Evolutionary conservation across 768 basidiomycete species (phyloP).

Genomic region (Phanerochaete sordida): DNA sequence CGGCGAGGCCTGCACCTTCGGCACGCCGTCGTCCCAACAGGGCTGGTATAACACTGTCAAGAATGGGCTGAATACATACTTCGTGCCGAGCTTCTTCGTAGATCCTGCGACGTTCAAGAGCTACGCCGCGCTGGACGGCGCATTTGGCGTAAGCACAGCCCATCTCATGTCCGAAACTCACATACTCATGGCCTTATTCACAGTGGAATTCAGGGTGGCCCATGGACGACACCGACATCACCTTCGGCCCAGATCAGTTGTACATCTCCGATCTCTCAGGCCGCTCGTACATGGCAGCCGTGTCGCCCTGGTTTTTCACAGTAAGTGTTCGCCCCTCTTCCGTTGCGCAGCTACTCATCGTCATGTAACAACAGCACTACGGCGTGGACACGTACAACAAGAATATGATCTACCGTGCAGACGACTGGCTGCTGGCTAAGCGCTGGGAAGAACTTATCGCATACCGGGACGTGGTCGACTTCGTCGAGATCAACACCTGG

Average conservation of each 20-base stretch:
- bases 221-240: constrained; percentile 26
- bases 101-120: constrained; percentile 45
- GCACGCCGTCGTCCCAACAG: constrained; percentile 42
- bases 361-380: constrained; percentile 49
- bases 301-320: constrained; percentile 79
- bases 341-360: background rate
- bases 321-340: constrained; percentile 11
- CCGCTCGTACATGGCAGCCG: constrained; percentile 45
- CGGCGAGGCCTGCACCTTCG: constrained; percentile 66
- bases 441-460: constrained; percentile 67
- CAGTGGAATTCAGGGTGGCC: constrained; percentile 87
- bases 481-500: constrained; percentile 63
- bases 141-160: constrained; percentile 49
- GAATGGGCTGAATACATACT: constrained; percentile 49
- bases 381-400: constrained; percentile 64
- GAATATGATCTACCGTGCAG: constrained; percentile 60
- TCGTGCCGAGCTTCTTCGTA: constrained; percentile 70
- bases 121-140: constrained; percentile 48
- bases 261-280: constrained; percentile 20
- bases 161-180: background rate
- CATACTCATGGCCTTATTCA: background rate
- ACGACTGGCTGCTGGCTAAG: constrained; percentile 61
- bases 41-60: constrained; percentile 60
- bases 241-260: constrained; percentile 18
- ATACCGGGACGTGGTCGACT: constrained; percentile 53